phyloP scores from a whole-genome alignment of 2,329 filamentous ascomycete species.

The Amauroascus verrucosus region DNA sequence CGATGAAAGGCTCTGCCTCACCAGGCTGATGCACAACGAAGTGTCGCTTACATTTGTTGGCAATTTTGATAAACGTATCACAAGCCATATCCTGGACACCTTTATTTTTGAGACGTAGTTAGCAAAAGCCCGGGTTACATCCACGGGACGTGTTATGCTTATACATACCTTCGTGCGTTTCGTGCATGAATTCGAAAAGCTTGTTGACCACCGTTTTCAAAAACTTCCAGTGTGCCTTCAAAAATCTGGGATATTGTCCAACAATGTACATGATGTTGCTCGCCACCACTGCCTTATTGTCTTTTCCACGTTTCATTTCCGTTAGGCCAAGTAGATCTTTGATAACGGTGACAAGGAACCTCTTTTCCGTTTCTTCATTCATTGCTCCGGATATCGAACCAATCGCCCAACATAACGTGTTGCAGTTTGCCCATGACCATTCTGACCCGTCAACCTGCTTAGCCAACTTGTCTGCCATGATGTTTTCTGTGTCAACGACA shows the following conservation, averaged over 20 bases:
- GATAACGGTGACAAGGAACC: conserved; percentile 95
- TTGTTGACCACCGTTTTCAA: conserved; percentile 99
- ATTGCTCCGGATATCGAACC: conserved; percentile 97
- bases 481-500: conserved; percentile 92
- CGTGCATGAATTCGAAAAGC: conserved; percentile 99
- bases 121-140: background rate
- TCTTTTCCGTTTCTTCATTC: conserved; percentile 99
- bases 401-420: conserved; percentile 98
- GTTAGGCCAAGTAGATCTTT: conserved; percentile 94
- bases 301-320: conserved; percentile 98
- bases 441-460: conserved; percentile 90
- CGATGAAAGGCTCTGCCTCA: conserved; percentile 91
- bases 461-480: conserved; percentile 97
- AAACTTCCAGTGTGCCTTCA: conserved; percentile 99
- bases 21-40: conserved; percentile 94
- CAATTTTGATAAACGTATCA: conserved; percentile 99
- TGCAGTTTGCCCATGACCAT: conserved; percentile 99
- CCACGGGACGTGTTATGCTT: background rate
- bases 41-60: conserved; percentile 92
- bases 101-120: conserved; percentile 31
- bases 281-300: conserved; percentile 98
- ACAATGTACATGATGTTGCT: conserved; percentile 99
- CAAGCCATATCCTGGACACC: conserved; percentile 99
- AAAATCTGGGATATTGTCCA: conserved; percentile 91
- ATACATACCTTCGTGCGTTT: conserved; percentile 76